These are phyloP conservation scores for Metschnikowia sp. DNA, from an alignment of 805 yeast genomes.

Conservation along the genomic window DNA sequence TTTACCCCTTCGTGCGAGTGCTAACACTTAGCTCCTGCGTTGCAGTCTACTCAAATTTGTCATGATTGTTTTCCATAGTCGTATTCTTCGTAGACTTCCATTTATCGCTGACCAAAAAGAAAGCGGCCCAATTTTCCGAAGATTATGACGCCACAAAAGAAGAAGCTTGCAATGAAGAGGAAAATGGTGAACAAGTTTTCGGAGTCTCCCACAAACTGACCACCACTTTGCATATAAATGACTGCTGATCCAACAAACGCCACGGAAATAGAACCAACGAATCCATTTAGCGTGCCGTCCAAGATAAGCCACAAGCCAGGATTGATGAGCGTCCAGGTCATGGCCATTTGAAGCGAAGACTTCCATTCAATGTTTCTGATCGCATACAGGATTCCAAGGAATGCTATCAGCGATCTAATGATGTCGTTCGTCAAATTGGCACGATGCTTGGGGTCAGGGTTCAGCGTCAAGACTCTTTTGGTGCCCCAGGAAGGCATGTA, in stretches of 20 bases:
- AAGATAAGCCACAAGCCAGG: slow-evolving; percentile 64
- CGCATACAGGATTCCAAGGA: slow-evolving; percentile 70
- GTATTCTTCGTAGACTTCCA: no score
- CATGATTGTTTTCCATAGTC: no score
- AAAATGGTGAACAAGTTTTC: slow-evolving; percentile 40
- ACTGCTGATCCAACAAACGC: slow-evolving; percentile 30
- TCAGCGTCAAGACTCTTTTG: slow-evolving; percentile 35
- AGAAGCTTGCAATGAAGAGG: slow-evolving; percentile 59
- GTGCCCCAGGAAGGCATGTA: slow-evolving; percentile 29
- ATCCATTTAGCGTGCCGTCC: slow-evolving; percentile 57
- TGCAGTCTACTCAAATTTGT: no score
- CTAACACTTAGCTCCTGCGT: no score
- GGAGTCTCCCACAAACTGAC: slow-evolving; percentile 16
- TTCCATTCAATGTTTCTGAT: slow-evolving; percentile 68
- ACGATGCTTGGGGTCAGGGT: slow-evolving; percentile 33
- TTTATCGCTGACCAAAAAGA: slow-evolving; percentile 28
- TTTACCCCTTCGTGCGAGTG: no score
- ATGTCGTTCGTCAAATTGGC: slow-evolving; percentile 35
- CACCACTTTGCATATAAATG: slow-evolving; percentile 29
- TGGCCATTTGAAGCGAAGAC: slow-evolving; percentile 59
- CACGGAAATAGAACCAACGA: slow-evolving; percentile 36
- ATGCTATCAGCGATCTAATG: slow-evolving; percentile 49
- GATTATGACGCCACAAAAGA: slow-evolving; percentile 60
- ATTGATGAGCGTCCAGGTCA: slow-evolving; percentile 60
- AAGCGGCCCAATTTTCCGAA: slow-evolving; percentile 70